A percentile compares a stretch with the other conserved stretches of the same genome.
Conservation (phyloP, 176 grass and related monocot species). For the Zizania latifolia region DNA sequence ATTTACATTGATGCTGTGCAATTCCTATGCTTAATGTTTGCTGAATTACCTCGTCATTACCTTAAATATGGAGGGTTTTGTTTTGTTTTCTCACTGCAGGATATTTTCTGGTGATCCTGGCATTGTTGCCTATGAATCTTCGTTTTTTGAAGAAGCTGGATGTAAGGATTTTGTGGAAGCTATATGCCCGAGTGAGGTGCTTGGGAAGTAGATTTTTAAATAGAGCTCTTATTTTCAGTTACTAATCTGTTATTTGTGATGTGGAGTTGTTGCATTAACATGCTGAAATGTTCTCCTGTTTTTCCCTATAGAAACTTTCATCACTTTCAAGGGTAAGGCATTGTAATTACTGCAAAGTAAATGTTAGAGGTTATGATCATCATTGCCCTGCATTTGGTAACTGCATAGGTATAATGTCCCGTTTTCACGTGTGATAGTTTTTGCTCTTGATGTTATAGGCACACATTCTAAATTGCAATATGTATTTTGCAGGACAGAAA, state of each 20-base stretch:
- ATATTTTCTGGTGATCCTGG: conserved; percentile 96
- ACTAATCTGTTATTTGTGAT: not conserved
- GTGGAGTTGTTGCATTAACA: conserved; percentile 23
- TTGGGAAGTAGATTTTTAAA: conserved; percentile 27
- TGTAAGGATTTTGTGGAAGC: conserved; percentile 62
- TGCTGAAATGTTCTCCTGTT: conserved; percentile 7
- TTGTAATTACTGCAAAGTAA: conserved; percentile 71
- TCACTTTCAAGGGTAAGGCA: conserved; percentile 66
- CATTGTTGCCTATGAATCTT: conserved; percentile 54
- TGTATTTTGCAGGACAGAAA: conserved; percentile 69
- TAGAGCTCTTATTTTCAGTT: conserved; percentile 18
- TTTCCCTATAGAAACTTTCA: conserved; percentile 56
- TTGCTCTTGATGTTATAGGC: too few species aligned
- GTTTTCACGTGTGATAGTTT: not conserved
- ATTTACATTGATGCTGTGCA: not conserved
- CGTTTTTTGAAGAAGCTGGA: conserved; percentile 57
- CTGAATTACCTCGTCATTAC: not conserved
- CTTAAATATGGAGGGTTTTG: conserved; percentile 12
- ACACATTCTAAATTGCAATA: conserved; percentile 8
- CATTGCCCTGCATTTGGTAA: conserved; percentile 95
- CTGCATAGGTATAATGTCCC: conserved; percentile 70
- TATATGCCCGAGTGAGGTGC: conserved; percentile 57
- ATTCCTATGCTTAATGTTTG: conserved; percentile 2
- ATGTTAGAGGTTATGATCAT: conserved; percentile 81
- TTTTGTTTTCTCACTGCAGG: conserved; percentile 43